Base-by-base conservation (phyloP, 139 green algal species). In the Picochlorum sp. region DNA sequence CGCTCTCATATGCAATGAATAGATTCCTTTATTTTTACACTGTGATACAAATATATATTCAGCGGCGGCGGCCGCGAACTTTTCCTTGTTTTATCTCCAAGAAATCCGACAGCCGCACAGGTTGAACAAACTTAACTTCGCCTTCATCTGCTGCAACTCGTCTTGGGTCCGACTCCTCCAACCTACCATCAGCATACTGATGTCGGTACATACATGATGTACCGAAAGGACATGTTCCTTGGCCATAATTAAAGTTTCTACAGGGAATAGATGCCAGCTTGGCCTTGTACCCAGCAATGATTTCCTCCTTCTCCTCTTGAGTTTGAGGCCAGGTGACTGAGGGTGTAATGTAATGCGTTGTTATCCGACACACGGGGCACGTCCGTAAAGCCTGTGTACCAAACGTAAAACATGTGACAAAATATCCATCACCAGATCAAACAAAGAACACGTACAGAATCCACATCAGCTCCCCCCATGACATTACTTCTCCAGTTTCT, bases 171-270 rank as follows among this genome's bases (percentile, higher is more conserved):
- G 30, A 28, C 24, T 78, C 72, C 26, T 74, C 72, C 30, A 71
- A 60, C 21, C 61, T 55, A 1, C 87, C 87, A 58, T 92, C 85
- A 0, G 16, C 49, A 67, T 80, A 87, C 11, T 66, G 67, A 59
- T 94, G 87, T 28, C 77, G 74, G 71, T 95, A 95, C 62, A 95
- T 88, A 83, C 87, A 95, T 49, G 62, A 81, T 7, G 83, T 92
- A 76, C 82, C 61, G 79, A 95, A 93, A 11, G 87, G 85, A 67
- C 85, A 94, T 18, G 49, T 74, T 28, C 82, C 64, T 20, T 74
- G 51, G 6, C 73, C 86, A 55, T 60, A 73, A 31, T 69, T 67
- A 47, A 87, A 93, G 70, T 86, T 61, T 59, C 61, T 47, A 71
- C 85, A 90, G 70, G 86, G 69, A 28, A 79, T 85, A 8, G 34